These are phyloP conservation scores for Clonostachys rosea DNA, from an alignment of 2,329 filamentous ascomycete genomes.

Conservation along the genomic window DNA sequence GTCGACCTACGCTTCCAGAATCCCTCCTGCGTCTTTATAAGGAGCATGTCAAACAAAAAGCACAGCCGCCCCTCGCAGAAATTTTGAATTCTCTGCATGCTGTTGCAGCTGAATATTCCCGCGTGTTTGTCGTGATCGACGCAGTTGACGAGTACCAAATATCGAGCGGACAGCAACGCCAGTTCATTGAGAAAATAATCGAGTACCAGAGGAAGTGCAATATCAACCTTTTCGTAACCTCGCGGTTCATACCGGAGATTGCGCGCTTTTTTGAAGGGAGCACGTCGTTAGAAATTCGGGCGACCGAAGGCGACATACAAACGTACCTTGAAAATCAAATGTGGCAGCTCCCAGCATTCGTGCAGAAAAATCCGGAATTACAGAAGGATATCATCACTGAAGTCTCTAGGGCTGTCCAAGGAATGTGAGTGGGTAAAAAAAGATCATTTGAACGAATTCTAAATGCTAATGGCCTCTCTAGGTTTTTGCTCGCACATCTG, in stretches of 20 bases:
- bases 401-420: neutral
- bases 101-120: neutral
- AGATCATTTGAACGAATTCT: neutral
- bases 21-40: conserved; percentile 19
- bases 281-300: neutral
- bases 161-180: neutral
- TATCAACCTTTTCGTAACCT: conserved; percentile 8
- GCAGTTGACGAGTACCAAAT: conserved; percentile 15
- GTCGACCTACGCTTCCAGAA: conserved; percentile 11
- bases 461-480: neutral
- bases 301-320: neutral
- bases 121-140: conserved; percentile 10
- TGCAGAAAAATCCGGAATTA: neutral
- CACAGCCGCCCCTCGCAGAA: neutral
- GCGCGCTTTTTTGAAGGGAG: neutral
- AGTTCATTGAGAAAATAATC: neutral
- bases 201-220: neutral
- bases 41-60: conserved; percentile 6
- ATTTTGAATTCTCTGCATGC: neutral
- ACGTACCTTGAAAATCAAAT: neutral
- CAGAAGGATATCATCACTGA: neutral
- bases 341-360: neutral
- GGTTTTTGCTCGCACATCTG: conserved; percentile 11
- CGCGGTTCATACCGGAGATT: conserved; percentile 1
- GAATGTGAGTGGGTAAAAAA: conserved; percentile 2